Evolutionary conservation across 225 moss, liverwort and hornwort species (phyloP).

Genomic region (Sphagnum contortum): DNA sequence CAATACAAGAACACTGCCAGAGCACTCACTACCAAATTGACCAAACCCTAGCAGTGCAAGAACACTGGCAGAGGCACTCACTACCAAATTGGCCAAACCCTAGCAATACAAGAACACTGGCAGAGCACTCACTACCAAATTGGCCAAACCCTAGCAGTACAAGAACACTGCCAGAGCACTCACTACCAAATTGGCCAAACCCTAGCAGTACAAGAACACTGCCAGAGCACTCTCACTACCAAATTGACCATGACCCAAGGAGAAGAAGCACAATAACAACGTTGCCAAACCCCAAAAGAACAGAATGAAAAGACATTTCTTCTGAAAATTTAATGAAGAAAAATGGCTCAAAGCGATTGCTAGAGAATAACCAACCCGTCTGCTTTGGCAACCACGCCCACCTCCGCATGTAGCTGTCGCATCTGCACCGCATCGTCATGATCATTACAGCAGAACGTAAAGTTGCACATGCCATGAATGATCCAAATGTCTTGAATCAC

Average conservation of each 20-base stretch:
- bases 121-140: too few species aligned
- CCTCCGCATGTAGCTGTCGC: conserved; percentile 70
- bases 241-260: too few species aligned
- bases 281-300: background rate
- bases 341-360: background rate
- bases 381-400: conserved; percentile 78
- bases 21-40: background rate
- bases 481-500: too few species aligned
- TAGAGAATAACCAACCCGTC: conserved; percentile 45
- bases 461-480: too few species aligned
- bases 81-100: background rate
- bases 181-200: background rate
- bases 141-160: too few species aligned
- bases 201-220: background rate
- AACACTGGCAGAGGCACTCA: too few species aligned
- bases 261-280: too few species aligned
- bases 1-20: background rate
- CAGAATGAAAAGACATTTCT: background rate
- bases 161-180: background rate
- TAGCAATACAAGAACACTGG: background rate
- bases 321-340: too few species aligned
- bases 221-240: too few species aligned
- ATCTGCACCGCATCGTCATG: conserved; percentile 25
- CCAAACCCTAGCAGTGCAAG: background rate
- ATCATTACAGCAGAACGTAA: too few species aligned